These are phyloP conservation scores for Pseudevernia furfuracea DNA, from an alignment of 495 filamentous ascomycete species.

Conservation along the genomic window DNA sequence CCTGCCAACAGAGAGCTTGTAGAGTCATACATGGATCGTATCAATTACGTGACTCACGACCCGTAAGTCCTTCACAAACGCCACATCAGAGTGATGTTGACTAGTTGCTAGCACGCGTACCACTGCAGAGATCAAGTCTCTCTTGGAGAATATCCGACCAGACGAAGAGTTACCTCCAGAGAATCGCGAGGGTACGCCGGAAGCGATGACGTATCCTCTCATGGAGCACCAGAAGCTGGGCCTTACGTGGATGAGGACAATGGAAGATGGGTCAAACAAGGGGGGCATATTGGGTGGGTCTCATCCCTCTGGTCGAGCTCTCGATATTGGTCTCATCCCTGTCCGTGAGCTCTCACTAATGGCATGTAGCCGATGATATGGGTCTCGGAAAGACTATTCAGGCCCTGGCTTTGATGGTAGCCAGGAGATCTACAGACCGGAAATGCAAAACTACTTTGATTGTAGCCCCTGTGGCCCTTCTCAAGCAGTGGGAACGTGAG, in stretches of 20 bases:
- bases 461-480: conserved; percentile 74
- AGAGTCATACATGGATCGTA: conserved; percentile 27
- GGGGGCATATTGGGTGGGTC: conserved; percentile 54
- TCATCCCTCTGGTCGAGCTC: neutral
- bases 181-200: conserved; percentile 65
- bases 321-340: neutral
- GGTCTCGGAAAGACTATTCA: conserved; percentile 94
- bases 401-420: conserved; percentile 73
- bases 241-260: conserved; percentile 72
- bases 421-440: conserved; percentile 56
- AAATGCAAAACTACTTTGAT: conserved; percentile 75
- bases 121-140: conserved; percentile 55
- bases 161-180: conserved; percentile 60
- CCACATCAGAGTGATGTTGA: neutral
- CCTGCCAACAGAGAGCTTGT: conserved; percentile 20
- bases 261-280: conserved; percentile 68
- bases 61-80: conserved; percentile 26
- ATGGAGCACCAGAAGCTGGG: conserved; percentile 82
- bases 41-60: conserved; percentile 38
- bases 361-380: conserved; percentile 74
- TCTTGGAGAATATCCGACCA: conserved; percentile 66
- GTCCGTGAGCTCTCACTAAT: conserved; percentile 3
- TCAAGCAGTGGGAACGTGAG: conserved; percentile 87
- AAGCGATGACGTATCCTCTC: conserved; percentile 58
- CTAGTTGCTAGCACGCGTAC: conserved; percentile 37